These are phyloP conservation scores for Lasiodiplodia theobromae DNA, from an alignment of 2,329 filamentous ascomycete genomes.

Conservation along the genomic window DNA sequence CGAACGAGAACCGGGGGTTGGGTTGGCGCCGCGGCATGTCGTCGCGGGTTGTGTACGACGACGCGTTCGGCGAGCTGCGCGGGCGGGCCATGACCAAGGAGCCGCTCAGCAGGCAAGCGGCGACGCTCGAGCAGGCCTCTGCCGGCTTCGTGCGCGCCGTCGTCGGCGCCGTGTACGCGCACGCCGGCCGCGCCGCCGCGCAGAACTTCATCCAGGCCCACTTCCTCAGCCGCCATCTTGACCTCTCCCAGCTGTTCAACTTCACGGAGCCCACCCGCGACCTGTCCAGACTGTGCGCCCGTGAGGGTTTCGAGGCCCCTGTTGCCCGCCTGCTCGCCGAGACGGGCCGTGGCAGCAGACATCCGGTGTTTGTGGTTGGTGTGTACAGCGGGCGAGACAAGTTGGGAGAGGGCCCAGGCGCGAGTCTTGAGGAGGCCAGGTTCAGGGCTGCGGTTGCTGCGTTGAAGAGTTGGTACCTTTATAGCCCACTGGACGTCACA, in stretches of 20 bases:
- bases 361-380: constrained; percentile 91
- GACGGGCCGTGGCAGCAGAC: constrained; percentile 83
- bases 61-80: constrained; percentile 79
- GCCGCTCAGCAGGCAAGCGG: constrained; percentile 30
- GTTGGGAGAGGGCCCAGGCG: constrained; percentile 86
- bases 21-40: constrained; percentile 54
- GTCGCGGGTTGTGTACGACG: constrained; percentile 79
- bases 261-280: constrained; percentile 87
- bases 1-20: constrained; percentile 19
- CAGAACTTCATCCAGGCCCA: constrained; percentile 85
- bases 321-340: constrained; percentile 88
- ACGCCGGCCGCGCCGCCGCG: constrained; percentile 78
- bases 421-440: constrained; percentile 78
- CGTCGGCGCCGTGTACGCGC: constrained; percentile 83
- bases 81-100: constrained; percentile 6
- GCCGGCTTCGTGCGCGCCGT: constrained; percentile 77
- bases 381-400: constrained; percentile 92
- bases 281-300: constrained; percentile 79
- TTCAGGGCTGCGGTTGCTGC: constrained; percentile 82
- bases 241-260: constrained; percentile 78
- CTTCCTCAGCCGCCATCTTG: constrained; percentile 79
- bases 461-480: constrained; percentile 95
- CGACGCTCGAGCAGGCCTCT: constrained; percentile 36
- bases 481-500: constrained; percentile 71
- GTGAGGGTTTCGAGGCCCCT: constrained; percentile 88